Evolutionary conservation across 2,329 filamentous ascomycete genomes (phyloP), one percentile per base, ranked within the genome.

Genomic region (Exophiala viscosa): DNA sequence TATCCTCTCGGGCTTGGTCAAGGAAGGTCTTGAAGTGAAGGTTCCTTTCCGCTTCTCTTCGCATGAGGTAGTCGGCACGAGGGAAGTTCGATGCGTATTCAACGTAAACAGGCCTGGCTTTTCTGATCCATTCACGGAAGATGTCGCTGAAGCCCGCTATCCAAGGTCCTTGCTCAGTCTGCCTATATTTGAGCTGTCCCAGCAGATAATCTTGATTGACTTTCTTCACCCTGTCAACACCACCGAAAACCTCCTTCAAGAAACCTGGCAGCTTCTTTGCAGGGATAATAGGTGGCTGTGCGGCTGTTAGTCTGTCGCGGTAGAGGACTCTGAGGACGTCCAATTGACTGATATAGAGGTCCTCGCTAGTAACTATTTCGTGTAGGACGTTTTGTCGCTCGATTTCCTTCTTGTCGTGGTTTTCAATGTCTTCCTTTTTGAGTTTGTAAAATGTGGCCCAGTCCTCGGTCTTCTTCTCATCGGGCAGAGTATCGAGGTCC

Each of bases 61-160:
- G 86, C 14, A 99, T 83, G 48, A 91, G 76, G 66, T 88, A 91
- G 34, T 84, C 85, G 1, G 93, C 92, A 53, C 86, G 84, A 0
- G 92, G 92, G 62, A 93, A 97, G 0, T 85, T 85, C 1, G 87
- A 85, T 35, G 92, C 92, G 69, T 97, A 99, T 53, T 95, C 90
- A 55, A 96, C 84, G 67, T 97, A 99, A 9, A 89, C 86, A 2
- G 80, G 76, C 69, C 86, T 90, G 31, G 93, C 93, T 70, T 96
- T 97, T 58, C 93, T 83, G 57, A 97, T 96, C 93, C 93, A 99
- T 72, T 99, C 93, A 53, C 93, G 80, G 76, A 99, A 97, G 45
- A 99, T 89, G 65, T 97, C 93, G 67, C 91, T 96, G 71, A 96
- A 96, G 2, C 93, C 93, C 10, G 82, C 78, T 53, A 99, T 86